phyloP scores from a whole-genome alignment of 2,329 filamentous ascomycete genomes.

The Colletotrichum godetiae region DNA sequence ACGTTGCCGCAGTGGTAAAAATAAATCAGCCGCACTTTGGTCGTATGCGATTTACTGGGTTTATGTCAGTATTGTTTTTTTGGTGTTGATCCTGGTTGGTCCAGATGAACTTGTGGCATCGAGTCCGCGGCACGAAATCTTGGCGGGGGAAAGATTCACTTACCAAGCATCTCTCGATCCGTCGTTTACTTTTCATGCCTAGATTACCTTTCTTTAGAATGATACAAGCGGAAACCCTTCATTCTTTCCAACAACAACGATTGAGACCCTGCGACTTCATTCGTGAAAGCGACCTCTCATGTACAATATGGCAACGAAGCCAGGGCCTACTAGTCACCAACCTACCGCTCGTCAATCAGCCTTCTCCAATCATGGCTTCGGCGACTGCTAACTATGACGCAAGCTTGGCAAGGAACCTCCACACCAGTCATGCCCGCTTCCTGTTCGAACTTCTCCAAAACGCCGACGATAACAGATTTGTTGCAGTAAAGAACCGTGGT shows the following conservation, averaged over 20 bases:
- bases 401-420: constrained; percentile 56
- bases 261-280: too few relatives aligned
- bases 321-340: not conserved
- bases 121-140: not conserved
- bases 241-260: not conserved
- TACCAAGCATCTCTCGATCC: not conserved
- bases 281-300: too few relatives aligned
- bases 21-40: not conserved
- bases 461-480: constrained; percentile 62
- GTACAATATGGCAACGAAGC: not conserved
- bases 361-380: not conserved
- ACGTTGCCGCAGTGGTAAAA: not conserved
- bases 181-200: not conserved
- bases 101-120: not conserved
- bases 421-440: constrained; percentile 57
- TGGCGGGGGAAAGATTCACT: not conserved
- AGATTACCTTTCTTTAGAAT: not conserved
- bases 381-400: not conserved
- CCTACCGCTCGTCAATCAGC: not conserved
- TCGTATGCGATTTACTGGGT: not conserved
- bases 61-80: not conserved
- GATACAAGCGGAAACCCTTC: not conserved
- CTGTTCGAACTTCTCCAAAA: constrained; percentile 66
- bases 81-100: not conserved
- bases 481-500: constrained; percentile 35